Base-by-base conservation (phyloP, 371 early-diverging fungal species). In the Mortierella sp. region DNA sequence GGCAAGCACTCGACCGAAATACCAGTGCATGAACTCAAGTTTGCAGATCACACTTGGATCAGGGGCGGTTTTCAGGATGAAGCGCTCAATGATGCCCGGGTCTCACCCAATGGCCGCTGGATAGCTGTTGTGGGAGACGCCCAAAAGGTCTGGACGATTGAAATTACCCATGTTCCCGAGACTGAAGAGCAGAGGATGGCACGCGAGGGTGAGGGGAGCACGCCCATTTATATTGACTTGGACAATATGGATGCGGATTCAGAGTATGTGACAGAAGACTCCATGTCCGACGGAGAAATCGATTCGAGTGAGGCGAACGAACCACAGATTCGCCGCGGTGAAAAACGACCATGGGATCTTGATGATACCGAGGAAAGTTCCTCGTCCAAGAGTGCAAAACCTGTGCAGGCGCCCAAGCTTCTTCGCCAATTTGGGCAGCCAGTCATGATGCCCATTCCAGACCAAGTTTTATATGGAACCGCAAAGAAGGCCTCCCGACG, bases 121-220 rank as follows among this genome's bases (percentile, higher is more conserved):
- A 72, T 88, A 51, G 83, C 83, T 0, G 84, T 84, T 39, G 85
- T 88, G 3, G 86, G 88, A 18, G 88, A 88, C 53, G 80, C 80
- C 30, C 56, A 78, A 5, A 76, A 67, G 27, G 60, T 83, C 1
- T 82, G 80, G 66, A 46, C 71, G 24, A 53, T 82, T 10, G 69
- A 81, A 48, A 64, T 81, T 19, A 55, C 53, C 6, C 79, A 76
- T 49, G 72, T 53, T 1, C 62, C 61, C 24, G 76, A 76, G 51
- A 74, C 74, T 23, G 74, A 68, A 14, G 61, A 74, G 31, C 69
- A 73, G 26, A 54, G 68, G 27, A 41, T 21, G 10, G 5, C 23
- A 45, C 68, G 73, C 12, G 55, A 56, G 51, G 30, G 56, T 31
- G 21, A 23, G 24, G 61, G 68, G 28, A 45, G 59, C 7, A 57